A percentile compares a stretch with the other conserved stretches of the same genome.
phyloP scores from a whole-genome alignment of 73 alveolate genomes.

The Uronychia setigera region DNA sequence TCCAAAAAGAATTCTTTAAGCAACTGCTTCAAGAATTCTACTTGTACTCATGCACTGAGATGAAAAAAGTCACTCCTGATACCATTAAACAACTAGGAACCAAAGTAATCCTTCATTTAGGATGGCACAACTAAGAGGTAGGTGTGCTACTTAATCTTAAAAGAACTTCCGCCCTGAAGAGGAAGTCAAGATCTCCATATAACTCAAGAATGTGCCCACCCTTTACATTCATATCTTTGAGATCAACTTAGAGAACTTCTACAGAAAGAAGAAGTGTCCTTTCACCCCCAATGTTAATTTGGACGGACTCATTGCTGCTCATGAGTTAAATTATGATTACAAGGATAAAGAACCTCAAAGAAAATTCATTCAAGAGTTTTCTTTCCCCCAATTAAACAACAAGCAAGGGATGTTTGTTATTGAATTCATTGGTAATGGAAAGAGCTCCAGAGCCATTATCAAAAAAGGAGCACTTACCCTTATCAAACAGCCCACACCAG shows the following conservation, averaged over 20 bases:
- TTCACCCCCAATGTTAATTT: slow-evolving; percentile 42
- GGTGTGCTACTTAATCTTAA: neutral
- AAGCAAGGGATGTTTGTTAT: slow-evolving; percentile 41
- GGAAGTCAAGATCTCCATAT: slow-evolving; percentile 71
- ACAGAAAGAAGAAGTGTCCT: slow-evolving; percentile 16
- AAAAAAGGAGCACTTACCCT: slow-evolving; percentile 66
- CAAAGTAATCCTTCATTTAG: neutral
- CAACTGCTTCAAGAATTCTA: neutral
- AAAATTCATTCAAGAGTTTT: slow-evolving; percentile 11
- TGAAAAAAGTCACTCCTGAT: neutral
- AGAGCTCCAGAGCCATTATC: slow-evolving; percentile 35
- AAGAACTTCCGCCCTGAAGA: slow-evolving; percentile 69
- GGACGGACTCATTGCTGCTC: slow-evolving; percentile 45
- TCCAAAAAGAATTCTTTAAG: neutral
- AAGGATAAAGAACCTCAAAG: slow-evolving; percentile 22
- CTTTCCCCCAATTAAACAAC: slow-evolving; percentile 29
- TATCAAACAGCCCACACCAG: slow-evolving; percentile 47
- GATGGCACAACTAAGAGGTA: neutral
- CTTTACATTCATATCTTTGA: slow-evolving; percentile 63
- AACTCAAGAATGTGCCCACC: slow-evolving; percentile 80
- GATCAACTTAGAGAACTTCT: slow-evolving; percentile 42
- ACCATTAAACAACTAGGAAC: neutral
- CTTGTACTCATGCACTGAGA: neutral
- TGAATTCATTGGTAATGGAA: slow-evolving; percentile 49
- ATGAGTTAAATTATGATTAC: slow-evolving; percentile 14